Evolutionary conservation across 495 filamentous ascomycete genomes (phyloP).

Genomic region (Tricharina praecox): DNA sequence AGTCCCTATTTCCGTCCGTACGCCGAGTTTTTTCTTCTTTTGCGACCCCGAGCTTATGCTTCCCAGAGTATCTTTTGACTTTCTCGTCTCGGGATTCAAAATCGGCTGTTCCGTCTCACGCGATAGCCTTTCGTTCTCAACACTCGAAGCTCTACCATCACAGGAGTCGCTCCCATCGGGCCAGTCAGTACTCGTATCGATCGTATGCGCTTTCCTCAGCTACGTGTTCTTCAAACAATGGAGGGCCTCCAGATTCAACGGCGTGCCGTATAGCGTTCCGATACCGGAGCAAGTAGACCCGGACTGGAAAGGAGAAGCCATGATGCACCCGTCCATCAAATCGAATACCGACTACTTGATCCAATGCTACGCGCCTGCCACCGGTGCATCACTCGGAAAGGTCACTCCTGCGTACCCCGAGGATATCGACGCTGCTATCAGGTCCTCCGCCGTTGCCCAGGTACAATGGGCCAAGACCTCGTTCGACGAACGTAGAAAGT

Average conservation of each 20-base stretch:
- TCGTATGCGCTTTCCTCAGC: slow-evolving; percentile 10
- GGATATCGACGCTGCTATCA: slow-evolving; percentile 66
- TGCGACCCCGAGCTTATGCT: neutral
- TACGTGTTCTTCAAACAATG: slow-evolving; percentile 17
- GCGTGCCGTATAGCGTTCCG: slow-evolving; percentile 41
- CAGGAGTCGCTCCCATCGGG: slow-evolving; percentile 10
- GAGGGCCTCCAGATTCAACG: slow-evolving; percentile 29
- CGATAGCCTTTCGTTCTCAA: slow-evolving; percentile 17
- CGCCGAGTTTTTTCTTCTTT: too few relatives aligned
- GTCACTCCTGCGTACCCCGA: slow-evolving; percentile 62
- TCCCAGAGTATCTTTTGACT: slow-evolving; percentile 21
- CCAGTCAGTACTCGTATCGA: slow-evolving; percentile 9
- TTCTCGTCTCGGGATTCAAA: slow-evolving; percentile 23
- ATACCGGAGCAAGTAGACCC: slow-evolving; percentile 40
- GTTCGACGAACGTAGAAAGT: slow-evolving; percentile 58
- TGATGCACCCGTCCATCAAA: slow-evolving; percentile 44
- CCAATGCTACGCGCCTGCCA: slow-evolving; percentile 82
- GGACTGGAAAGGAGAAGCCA: slow-evolving; percentile 40
- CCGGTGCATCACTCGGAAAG: slow-evolving; percentile 62
- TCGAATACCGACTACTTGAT: slow-evolving; percentile 40
- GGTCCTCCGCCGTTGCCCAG: slow-evolving; percentile 58
- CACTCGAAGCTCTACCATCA: slow-evolving; percentile 1
- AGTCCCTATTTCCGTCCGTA: neutral
- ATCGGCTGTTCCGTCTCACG: slow-evolving; percentile 22
- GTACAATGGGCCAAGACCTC: slow-evolving; percentile 61